Evolutionary conservation across 2,329 filamentous ascomycete genomes (phyloP).

Genomic region (Pseudocercospora fijiensis): DNA sequence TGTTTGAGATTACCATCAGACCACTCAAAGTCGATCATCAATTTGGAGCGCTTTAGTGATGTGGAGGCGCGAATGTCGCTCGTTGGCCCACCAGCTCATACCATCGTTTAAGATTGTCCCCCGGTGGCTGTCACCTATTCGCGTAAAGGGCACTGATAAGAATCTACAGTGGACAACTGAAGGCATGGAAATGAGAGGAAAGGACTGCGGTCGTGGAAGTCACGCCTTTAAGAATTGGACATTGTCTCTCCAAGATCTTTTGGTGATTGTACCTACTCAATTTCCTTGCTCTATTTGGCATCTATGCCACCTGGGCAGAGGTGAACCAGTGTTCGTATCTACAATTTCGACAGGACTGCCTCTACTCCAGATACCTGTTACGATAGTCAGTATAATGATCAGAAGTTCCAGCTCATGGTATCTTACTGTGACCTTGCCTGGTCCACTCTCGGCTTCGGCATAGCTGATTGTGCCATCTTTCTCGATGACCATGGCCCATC

Average conservation of each 20-base stretch:
- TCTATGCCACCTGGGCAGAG: background rate
- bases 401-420: background rate
- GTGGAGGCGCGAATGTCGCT: background rate
- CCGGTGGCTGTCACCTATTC: background rate
- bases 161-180: background rate
- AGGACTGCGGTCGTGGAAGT: background rate
- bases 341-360: constrained; percentile 31
- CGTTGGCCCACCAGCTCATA: background rate
- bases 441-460: constrained; percentile 67
- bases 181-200: background rate
- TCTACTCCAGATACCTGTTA: constrained; percentile 32
- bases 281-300: background rate
- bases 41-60: too few relatives aligned
- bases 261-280: background rate
- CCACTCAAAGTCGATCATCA: too few relatives aligned
- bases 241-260: background rate
- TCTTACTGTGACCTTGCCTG: constrained; percentile 50
- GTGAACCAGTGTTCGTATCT: background rate
- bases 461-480: constrained; percentile 80
- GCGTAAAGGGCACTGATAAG: background rate
- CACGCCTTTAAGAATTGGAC: background rate
- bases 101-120: background rate
- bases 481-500: constrained; percentile 76
- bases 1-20: background rate
- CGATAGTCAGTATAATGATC: constrained; percentile 4